Evolutionary conservation across 78 protist genomes (phyloP).

Genomic region (Dictyostelium capitatum): DNA sequence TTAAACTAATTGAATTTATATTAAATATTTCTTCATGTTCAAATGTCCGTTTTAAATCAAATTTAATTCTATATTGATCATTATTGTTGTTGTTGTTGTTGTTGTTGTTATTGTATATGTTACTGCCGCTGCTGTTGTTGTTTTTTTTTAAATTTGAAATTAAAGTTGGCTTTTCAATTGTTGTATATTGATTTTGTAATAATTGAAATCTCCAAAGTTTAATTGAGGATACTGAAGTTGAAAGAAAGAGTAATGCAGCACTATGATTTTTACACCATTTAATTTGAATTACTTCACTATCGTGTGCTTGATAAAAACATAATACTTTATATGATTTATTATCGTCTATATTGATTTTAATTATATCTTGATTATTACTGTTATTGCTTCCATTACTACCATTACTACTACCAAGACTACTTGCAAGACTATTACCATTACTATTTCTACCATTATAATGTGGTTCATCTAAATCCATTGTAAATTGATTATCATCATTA

Average conservation of each 20-base stretch:
- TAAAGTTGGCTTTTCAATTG: background rate
- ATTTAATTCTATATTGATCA: conserved; percentile 14
- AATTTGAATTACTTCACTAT: conserved; percentile 57
- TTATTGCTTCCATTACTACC: background rate
- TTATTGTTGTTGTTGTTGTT: conserved; percentile 6
- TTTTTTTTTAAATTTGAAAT: background rate
- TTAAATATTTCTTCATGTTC: conserved; percentile 78
- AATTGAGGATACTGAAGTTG: conserved; percentile 42
- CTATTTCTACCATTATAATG: background rate
- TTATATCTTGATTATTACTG: background rate
- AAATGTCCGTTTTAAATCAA: conserved; percentile 24
- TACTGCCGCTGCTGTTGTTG: background rate
- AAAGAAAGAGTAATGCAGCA: conserved; percentile 22
- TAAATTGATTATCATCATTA: conserved; percentile 3
- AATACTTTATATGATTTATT: conserved; percentile 27
- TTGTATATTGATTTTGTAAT: conserved; percentile 9
- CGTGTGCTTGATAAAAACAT: conserved; percentile 68
- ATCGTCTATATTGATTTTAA: background rate
- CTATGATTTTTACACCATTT: conserved; percentile 45
- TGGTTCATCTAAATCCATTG: conserved; percentile 2
- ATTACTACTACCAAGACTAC: background rate
- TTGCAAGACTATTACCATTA: background rate
- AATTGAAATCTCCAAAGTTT: conserved; percentile 61
- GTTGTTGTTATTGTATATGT: background rate
- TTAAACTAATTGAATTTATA: conserved; percentile 66